A percentile compares a stretch with the other conserved stretches of the same genome.
Conservation (phyloP, 2,329 filamentous ascomycete genomes). For the Diaporthe sp. region DNA sequence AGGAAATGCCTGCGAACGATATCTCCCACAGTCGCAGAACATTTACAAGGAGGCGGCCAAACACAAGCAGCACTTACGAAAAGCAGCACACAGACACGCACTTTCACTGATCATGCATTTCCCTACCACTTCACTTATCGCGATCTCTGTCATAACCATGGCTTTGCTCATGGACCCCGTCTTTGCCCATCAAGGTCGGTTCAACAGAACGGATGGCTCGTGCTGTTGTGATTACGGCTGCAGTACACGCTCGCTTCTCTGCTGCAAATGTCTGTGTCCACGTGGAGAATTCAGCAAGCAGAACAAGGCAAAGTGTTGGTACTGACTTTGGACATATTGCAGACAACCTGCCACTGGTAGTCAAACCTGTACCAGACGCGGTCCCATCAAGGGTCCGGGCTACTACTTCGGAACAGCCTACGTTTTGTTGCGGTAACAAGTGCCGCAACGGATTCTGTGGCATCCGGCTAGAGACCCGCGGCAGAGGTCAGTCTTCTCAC, state of each 20-base stretch:
- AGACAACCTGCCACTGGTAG: background rate
- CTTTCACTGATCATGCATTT: background rate
- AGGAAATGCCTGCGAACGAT: background rate
- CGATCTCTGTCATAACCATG: background rate
- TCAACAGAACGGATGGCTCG: background rate
- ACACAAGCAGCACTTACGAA: background rate
- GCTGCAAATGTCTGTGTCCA: background rate
- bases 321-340: background rate
- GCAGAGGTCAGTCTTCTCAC: background rate
- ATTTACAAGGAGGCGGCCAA: too few species aligned
- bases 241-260: slow-evolving; percentile 2
- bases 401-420: background rate
- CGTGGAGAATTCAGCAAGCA: background rate
- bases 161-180: background rate
- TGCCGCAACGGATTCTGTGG: background rate
- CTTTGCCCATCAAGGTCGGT: background rate
- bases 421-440: background rate
- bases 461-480: too few species aligned
- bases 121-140: background rate
- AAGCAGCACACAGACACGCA: background rate
- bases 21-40: background rate
- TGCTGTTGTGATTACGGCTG: background rate
- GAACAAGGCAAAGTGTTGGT: background rate
- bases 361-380: background rate
- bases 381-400: too few species aligned